phyloP scores from a whole-genome alignment of 2,329 filamentous ascomycete species.

The Ramichloridium luteum region DNA sequence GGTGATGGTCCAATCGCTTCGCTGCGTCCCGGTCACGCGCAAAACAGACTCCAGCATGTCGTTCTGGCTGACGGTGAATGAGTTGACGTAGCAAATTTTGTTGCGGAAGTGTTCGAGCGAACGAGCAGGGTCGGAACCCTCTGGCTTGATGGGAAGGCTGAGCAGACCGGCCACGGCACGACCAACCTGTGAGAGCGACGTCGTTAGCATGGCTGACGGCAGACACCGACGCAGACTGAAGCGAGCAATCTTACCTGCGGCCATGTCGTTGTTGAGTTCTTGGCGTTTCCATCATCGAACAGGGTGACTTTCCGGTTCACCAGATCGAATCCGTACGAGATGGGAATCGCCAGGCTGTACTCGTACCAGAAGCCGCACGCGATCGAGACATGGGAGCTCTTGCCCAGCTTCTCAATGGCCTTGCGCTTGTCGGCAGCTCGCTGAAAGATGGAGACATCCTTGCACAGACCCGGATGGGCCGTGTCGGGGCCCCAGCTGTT shows the following conservation, averaged over 20 bases:
- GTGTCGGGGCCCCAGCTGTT: conserved; percentile 26
- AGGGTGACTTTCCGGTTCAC: conserved; percentile 19
- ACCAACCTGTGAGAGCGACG: no score
- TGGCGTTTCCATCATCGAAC: conserved; percentile 45
- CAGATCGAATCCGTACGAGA: conserved; percentile 28
- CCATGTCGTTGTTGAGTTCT: conserved; percentile 48
- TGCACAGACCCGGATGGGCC: conserved; percentile 14
- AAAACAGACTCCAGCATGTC: conserved; percentile 54
- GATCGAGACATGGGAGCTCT: conserved; percentile 19
- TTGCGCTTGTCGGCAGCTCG: conserved; percentile 9
- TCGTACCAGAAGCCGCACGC: conserved; percentile 26
- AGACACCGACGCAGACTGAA: no score
- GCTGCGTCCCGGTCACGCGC: conserved; percentile 44
- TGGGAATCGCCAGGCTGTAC: conserved; percentile 23
- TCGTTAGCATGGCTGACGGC: no score
- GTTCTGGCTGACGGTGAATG: conserved; percentile 47
- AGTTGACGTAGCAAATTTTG: conserved; percentile 39
- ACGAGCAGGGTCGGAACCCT: conserved; percentile 2
- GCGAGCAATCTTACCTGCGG: no score
- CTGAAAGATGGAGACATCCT: conserved; percentile 13
- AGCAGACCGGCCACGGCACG: conserved; percentile 38
- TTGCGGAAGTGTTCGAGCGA: conserved; percentile 32
- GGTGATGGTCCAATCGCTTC: conserved; percentile 49
- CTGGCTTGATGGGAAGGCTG: conserved; percentile 17
- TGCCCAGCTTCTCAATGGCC: conserved; percentile 18